Evolutionary conservation across 1,139 yeast genomes (phyloP), one percentile per base, ranked within the genome.

Genomic region (Lodderomyces jiufengensis): DNA sequence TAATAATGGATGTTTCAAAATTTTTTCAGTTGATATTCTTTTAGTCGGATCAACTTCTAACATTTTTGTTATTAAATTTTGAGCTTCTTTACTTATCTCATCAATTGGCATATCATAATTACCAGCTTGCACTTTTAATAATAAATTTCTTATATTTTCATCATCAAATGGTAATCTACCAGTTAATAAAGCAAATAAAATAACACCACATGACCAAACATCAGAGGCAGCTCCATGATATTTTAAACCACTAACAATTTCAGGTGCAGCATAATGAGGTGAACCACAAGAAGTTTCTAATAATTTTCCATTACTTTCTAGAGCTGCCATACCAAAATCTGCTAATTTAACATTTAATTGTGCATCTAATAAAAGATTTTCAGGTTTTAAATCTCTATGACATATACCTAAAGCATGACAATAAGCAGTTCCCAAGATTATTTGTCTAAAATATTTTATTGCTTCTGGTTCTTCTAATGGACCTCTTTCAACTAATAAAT

Each of bases 231-330:
- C 81, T 23, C 95, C 95, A 55, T 83, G 87, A 54, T 84, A 84
- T 43, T 77, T 78, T 49, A 76, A 73, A 10, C 94, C 92, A 51
- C 81, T 73, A 23, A 84, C 90, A 45, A 84, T 84, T 61, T 84
- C 95, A 1, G 95, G 95, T 6, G 94, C 86, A 10, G 94, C 94
- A 56, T 84, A 84, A 60, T 84, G 95, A 14, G 95, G 94, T 27
- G 88, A 80, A 3, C 94, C 95, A 64, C 95, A 84, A 10, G 85
- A 77, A 8, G 95, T 84, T 55, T 82, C 88, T 37, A 84, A 63
- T 39, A 84, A 61, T 55, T 77, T 79, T 30, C 82, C 84, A 40
- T 80, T 79, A 43, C 82, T 73, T 57, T 84, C 90, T 45, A 84
- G 63, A 18, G 94, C 92, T 18, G 94, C 94, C 94, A 84, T 84